These are phyloP conservation scores for Collariella sp. DNA, from an alignment of 495 filamentous ascomycete species.

Conservation along the genomic window DNA sequence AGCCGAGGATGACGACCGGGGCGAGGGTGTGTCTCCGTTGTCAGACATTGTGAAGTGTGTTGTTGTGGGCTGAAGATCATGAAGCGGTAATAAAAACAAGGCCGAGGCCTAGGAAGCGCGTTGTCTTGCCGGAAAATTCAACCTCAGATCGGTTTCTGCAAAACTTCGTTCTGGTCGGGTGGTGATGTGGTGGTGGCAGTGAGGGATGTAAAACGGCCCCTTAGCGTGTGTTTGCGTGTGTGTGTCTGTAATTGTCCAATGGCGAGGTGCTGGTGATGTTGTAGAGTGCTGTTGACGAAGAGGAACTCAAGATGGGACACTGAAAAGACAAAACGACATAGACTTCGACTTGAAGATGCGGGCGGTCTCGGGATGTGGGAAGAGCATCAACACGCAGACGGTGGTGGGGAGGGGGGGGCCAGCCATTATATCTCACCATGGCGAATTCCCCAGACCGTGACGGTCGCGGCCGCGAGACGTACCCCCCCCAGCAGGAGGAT, in stretches of 20 bases:
- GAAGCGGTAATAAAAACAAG: neutral
- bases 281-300: neutral
- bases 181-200: neutral
- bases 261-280: neutral
- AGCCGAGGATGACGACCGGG: neutral
- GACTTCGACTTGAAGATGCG: neutral
- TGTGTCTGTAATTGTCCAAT: neutral
- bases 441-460: slow-evolving; percentile 8
- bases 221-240: neutral
- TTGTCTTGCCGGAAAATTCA: neutral
- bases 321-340: neutral
- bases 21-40: slow-evolving; percentile 9
- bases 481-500: slow-evolving; percentile 2
- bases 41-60: slow-evolving; percentile 8
- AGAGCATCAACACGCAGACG: neutral
- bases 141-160: neutral
- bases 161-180: neutral
- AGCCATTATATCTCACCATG: slow-evolving; percentile 8
- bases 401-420: neutral
- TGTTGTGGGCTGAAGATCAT: neutral
- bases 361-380: neutral
- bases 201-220: neutral
- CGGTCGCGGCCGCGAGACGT: neutral
- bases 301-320: neutral
- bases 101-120: neutral